Conservation (phyloP, 2,329 filamentous ascomycete genomes). For the Mycocentrospora acerina region DNA sequence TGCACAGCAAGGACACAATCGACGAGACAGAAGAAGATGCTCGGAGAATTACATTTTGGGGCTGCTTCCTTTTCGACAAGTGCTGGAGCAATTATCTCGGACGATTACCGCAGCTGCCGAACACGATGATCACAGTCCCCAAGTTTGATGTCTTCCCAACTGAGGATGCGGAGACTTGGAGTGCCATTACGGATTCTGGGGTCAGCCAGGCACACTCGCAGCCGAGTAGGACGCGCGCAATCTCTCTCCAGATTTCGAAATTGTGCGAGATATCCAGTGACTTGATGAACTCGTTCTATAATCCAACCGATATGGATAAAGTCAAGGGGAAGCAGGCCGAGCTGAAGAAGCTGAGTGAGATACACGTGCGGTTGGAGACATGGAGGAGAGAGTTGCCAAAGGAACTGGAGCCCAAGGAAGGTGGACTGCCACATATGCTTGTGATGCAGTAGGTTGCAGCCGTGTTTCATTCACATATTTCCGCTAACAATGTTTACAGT, state of each 20-base stretch:
- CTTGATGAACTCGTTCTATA: conserved; percentile 85
- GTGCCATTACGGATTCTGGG: conserved; percentile 82
- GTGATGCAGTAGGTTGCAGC: conserved; percentile 77
- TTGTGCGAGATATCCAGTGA: conserved; percentile 95
- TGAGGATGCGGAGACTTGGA: conserved; percentile 85
- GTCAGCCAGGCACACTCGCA: conserved; percentile 72
- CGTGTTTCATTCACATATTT: not conserved
- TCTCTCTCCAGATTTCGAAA: conserved; percentile 69
- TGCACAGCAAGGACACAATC: conserved; percentile 59
- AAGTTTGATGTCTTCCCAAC: conserved; percentile 89
- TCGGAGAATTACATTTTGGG: conserved; percentile 91
- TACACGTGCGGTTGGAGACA: conserved; percentile 84
- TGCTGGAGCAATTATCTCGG: conserved; percentile 98
- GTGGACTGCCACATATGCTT: conserved; percentile 79
- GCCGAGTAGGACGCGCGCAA: conserved; percentile 78
- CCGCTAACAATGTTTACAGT: conserved; percentile 52
- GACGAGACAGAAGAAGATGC: conserved; percentile 86
- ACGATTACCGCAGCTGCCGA: conserved; percentile 81
- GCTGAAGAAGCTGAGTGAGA: conserved; percentile 86
- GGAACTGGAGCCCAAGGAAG: conserved; percentile 87
- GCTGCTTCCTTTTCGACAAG: conserved; percentile 97
- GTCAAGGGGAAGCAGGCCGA: conserved; percentile 75
- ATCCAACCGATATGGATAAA: conserved; percentile 66
- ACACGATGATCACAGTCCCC: conserved; percentile 76
- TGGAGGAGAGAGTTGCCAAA: conserved; percentile 83